phyloP scores from a whole-genome alignment of 108 stramenopile species.

The Pseudonitzschia pungens region DNA sequence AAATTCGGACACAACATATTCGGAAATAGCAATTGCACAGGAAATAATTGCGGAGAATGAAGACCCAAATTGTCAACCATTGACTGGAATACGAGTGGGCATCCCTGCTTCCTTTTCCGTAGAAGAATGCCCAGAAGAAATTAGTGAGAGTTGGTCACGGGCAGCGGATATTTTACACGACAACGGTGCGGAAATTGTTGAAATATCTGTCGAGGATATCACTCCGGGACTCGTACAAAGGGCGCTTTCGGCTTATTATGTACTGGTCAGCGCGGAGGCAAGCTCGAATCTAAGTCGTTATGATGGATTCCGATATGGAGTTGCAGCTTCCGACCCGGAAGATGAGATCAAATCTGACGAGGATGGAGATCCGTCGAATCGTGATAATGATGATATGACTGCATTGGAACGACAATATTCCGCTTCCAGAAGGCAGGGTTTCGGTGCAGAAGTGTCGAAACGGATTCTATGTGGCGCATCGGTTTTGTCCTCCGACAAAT shows the following conservation, averaged over 20 bases:
- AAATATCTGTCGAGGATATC: conserved; percentile 48
- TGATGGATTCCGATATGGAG: conserved; percentile 94
- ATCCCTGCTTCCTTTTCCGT: conserved; percentile 83
- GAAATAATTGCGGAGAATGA: not conserved
- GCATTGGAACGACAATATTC: conserved; percentile 72
- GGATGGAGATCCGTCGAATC: not conserved
- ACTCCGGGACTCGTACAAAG: conserved; percentile 66
- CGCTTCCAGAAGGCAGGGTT: conserved; percentile 60
- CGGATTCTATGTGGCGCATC: conserved; percentile 83
- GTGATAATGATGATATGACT: conserved; percentile 10
- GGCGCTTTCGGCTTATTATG: conserved; percentile 92
- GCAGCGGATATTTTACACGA: conserved; percentile 50
- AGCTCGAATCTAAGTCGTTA: conserved; percentile 95
- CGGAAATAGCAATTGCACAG: conserved; percentile 1
- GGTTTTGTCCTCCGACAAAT: conserved; percentile 83
- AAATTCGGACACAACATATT: not conserved
- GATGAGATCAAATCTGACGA: not conserved
- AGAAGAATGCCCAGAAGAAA: conserved; percentile 57
- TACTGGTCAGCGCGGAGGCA: conserved; percentile 95
- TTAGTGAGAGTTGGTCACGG: conserved; percentile 53
- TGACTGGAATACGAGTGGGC: conserved; percentile 70
- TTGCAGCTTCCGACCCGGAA: conserved; percentile 6
- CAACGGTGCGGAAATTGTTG: conserved; percentile 59
- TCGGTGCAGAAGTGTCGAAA: conserved; percentile 80
- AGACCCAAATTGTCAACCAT: conserved; percentile 18